Evolutionary conservation across 2,329 filamentous ascomycete genomes (phyloP), one percentile per base, ranked within the genome.

Genomic region (Diatrype stigma): DNA sequence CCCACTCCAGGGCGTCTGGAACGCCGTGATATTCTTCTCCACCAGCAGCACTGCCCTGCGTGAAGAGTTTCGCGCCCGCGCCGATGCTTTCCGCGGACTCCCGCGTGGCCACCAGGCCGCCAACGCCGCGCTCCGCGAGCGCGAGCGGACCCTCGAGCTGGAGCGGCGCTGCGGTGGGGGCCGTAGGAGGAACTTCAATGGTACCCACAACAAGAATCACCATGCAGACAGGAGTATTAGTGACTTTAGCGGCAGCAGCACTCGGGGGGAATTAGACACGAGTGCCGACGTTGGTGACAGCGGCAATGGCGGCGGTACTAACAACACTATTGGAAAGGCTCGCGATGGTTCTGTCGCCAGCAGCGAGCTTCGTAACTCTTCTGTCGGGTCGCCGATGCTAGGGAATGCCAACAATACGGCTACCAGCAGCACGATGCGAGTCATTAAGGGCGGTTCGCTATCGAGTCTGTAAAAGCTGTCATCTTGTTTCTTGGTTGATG

Each of bases 1-100:
- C 3, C 88, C 89, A 0, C 73, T 90, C 1, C 89, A 93, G 66
- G 89, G 89, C 1, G 80, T 90, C 30, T 92, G 89, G 87, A 93
- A 93, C 63, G 80, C 84, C 28, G 71, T 89, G 48, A 89, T 94
- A 50, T 93, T 91, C 69, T 81, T 87, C 53, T 79, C 80, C 5
- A 88, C 87, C 1, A 89, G 77, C 56, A 78, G 73, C 71, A 46
- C 21, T 0, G 57, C 69, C 40, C 70, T 76, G 49, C 73, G 68
- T 45, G 70, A 67, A 53, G 65, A 66, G 56, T 23, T 60, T 2
- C 55, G 58, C 8, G 52, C 54, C 28, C 46, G 38, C 22, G 6
- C 49, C 5, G 60, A 64, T 45, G 34, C 47, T 2, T 47, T 59
- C 12, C 52, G 47, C 12, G 65, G 65, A 22, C 48, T 67, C 12